Percentiles rank a stretch among this genome's conserved stretches.
These are phyloP conservation scores for Plasmodium reichenowi DNA, from an alignment of 169 alveolate genomes.

Conservation along the genomic window DNA sequence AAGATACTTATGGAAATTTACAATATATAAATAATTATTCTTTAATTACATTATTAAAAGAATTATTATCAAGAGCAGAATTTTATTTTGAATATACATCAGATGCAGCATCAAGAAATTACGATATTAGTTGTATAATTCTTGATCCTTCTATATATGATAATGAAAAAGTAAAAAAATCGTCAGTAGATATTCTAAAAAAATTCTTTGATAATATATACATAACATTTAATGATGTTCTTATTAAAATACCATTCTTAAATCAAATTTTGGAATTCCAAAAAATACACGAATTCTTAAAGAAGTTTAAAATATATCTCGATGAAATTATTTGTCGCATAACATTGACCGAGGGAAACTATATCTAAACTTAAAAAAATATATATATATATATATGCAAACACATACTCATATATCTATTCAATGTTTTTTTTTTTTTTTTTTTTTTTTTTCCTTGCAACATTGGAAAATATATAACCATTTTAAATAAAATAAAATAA, in stretches of 20 bases:
- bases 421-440: not conserved
- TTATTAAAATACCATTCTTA: constrained; percentile 34
- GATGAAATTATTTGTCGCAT: constrained; percentile 42
- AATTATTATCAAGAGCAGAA: constrained; percentile 61
- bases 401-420: not conserved
- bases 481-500: no score
- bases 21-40: constrained; percentile 57
- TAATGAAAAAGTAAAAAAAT: constrained; percentile 38
- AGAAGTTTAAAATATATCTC: constrained; percentile 32
- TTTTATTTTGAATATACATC: constrained; percentile 68
- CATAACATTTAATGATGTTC: constrained; percentile 40
- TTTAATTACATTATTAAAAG: constrained; percentile 52
- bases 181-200: constrained; percentile 35
- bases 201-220: constrained; percentile 50
- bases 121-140: constrained; percentile 69
- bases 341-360: constrained; percentile 21
- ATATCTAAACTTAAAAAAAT: not conserved
- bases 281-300: constrained; percentile 39
- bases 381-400: not conserved
- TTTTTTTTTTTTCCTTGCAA: not conserved
- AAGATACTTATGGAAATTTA: constrained; percentile 56
- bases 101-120: constrained; percentile 66
- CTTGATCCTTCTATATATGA: constrained; percentile 66
- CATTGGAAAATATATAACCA: no score
- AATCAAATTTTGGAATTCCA: constrained; percentile 61